Evolutionary conservation across 2,329 filamentous ascomycete species (phyloP).

Genomic region (Beauveria medogensis): DNA sequence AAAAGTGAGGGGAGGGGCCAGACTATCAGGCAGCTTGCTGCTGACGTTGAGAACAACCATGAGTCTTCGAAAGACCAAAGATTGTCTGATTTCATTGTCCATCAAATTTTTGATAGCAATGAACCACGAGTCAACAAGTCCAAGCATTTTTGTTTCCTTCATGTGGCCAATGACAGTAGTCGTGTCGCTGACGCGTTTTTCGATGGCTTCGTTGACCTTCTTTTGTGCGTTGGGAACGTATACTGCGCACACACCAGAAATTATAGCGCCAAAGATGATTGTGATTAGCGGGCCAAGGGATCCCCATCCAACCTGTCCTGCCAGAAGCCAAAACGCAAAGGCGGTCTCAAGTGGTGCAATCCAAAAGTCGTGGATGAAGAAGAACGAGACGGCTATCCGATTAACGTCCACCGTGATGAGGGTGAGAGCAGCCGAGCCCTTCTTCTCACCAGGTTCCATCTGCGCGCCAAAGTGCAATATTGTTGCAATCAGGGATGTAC

Average conservation of each 20-base stretch:
- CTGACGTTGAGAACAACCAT: slow-evolving; percentile 12
- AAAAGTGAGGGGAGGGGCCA: slow-evolving; percentile 16
- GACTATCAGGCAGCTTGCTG: slow-evolving; percentile 10
- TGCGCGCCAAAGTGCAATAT: background rate
- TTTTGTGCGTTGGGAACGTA: slow-evolving; percentile 13
- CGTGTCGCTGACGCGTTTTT: slow-evolving; percentile 21
- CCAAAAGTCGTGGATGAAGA: slow-evolving; percentile 13
- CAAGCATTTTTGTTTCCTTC: slow-evolving; percentile 27
- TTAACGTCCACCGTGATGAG: slow-evolving; percentile 11
- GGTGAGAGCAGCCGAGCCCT: slow-evolving; percentile 11
- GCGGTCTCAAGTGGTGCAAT: slow-evolving; percentile 11
- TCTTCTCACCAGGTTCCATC: background rate
- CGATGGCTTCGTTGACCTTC: slow-evolving; percentile 21
- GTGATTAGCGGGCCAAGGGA: slow-evolving; percentile 13
- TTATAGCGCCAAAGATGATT: slow-evolving; percentile 9
- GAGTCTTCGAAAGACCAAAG: slow-evolving; percentile 16
- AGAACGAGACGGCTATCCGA: slow-evolving; percentile 4
- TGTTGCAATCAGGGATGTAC: background rate
- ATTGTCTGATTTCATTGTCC: slow-evolving; percentile 15
- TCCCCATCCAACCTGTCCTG: slow-evolving; percentile 11
- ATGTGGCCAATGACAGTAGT: slow-evolving; percentile 22
- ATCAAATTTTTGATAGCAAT: slow-evolving; percentile 14
- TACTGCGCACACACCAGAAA: background rate
- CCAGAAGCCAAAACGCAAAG: slow-evolving; percentile 13
- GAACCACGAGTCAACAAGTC: slow-evolving; percentile 16